These are phyloP conservation scores for Myxozyma nipponensis DNA, from an alignment of 805 yeast species.

Conservation along the genomic window DNA sequence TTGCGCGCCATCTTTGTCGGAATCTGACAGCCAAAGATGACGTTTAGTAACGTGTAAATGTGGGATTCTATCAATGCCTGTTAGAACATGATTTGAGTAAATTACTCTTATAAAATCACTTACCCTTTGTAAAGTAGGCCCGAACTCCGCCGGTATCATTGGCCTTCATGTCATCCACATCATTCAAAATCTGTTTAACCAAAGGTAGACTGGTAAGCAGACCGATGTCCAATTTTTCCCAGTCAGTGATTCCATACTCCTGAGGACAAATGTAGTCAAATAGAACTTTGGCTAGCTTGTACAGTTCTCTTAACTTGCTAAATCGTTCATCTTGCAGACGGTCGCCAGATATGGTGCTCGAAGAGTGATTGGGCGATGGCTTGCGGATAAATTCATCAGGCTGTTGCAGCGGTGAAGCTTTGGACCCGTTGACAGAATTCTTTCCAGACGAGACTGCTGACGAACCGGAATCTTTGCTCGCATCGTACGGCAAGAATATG, in stretches of 20 bases:
- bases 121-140: constrained; percentile 78
- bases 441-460: background rate
- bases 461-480: constrained; percentile 6
- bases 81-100: background rate
- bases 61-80: constrained; percentile 60
- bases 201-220: constrained; percentile 88
- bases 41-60: constrained; percentile 86
- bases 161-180: constrained; percentile 72
- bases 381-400: constrained; percentile 54
- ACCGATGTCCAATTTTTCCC: constrained; percentile 94
- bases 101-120: background rate
- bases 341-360: constrained; percentile 34
- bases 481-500: constrained; percentile 64
- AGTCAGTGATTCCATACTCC: constrained; percentile 94
- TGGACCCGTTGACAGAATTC: background rate
- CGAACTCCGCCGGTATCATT: constrained; percentile 79
- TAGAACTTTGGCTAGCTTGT: constrained; percentile 82
- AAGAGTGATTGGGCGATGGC: constrained; percentile 37
- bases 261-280: constrained; percentile 94
- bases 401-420: constrained; percentile 41
- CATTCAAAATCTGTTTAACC: constrained; percentile 79
- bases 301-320: constrained; percentile 70
- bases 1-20: constrained; percentile 95
- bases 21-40: constrained; percentile 83
- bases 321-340: constrained; percentile 19